Base-by-base conservation (phyloP, 352 stramenopile species). In the Thraustochytrium sp. region DNA sequence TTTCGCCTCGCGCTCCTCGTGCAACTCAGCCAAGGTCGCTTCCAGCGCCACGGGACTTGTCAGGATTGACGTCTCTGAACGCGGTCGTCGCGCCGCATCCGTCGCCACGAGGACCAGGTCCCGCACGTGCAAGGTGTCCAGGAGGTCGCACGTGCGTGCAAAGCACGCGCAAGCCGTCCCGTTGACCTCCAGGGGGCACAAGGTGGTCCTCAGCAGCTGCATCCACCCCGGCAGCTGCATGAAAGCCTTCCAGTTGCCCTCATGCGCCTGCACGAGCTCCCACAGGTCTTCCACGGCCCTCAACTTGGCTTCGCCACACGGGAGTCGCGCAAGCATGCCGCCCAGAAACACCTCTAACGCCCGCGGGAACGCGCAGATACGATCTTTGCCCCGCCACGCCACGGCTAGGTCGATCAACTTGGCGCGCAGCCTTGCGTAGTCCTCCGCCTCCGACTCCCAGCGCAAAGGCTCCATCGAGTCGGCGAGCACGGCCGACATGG, bases 181-280 rank as follows among this genome's bases (percentile, higher is more conserved):
- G 54, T 63, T 63, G n/a, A n/a, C n/a, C n/a, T n/a, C n/a, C n/a
- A n/a, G n/a, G n/a, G n/a, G n/a, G n/a, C n/a, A n/a, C 8, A 8
- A 63, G 23, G 23, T 46, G 13, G 40, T n/a, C 11, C 26, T 18
- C 2, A 72, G 13, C 18, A 72, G 26, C 9, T 44, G 59, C 34
- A 26, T 29, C 59, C 59, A 72, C 16, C 46, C 26, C 36, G 59
- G 59, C 8, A 72, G 13, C 36, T 72, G 59, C 59, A 72, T 13
- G 40, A 72, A 72, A 11, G 59, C 59, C 40, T 72, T 72, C 59
- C 59, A 72, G 59, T 72, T 72, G 26, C n/a, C n/a, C n/a, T 72
- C 59, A 29, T 72, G 59, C 36, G 40, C 16, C 26, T 72, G 59
- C 23, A 72, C 26, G 36, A 72, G 59, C 9, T n/a, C 40, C 59